Percentiles rank a stretch among this genome's conserved stretches.
phyloP scores from a whole-genome alignment of 2,329 filamentous ascomycete genomes.

The Mycosphaerelloides madeirae region DNA sequence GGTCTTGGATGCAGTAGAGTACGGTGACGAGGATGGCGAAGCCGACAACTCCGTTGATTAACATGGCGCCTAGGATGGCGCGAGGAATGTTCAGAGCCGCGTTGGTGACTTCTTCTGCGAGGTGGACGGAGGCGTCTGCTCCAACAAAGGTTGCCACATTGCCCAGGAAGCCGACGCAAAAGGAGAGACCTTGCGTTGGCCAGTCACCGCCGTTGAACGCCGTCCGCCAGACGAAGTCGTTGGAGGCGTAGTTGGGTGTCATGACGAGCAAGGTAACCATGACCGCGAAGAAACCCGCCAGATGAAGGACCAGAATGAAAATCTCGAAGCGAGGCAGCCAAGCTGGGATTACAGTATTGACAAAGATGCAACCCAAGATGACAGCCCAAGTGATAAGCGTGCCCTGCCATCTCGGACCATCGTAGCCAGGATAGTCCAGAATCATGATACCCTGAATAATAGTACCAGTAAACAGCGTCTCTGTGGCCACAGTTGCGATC shows the following conservation, averaged over 20 bases:
- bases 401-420: conserved; percentile 36
- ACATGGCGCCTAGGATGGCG: conserved; percentile 45
- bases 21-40: conserved; percentile 44
- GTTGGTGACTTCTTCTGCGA: conserved; percentile 49
- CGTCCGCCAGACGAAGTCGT: conserved; percentile 29
- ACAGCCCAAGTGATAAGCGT: conserved; percentile 40
- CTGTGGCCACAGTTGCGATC: conserved; percentile 41
- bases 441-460: conserved; percentile 40
- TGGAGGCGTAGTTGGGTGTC: conserved; percentile 23
- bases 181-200: conserved; percentile 32
- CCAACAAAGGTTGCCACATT: conserved; percentile 34
- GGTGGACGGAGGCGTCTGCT: conserved; percentile 43
- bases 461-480: conserved; percentile 39
- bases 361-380: conserved; percentile 37
- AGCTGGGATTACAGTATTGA: conserved; percentile 47
- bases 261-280: conserved; percentile 41
- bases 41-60: conserved; percentile 46
- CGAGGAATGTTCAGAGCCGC: conserved; percentile 45
- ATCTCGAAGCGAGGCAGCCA: conserved; percentile 40
- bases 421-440: conserved; percentile 36
- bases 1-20: conserved; percentile 41
- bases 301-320: conserved; percentile 41
- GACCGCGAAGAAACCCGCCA: conserved; percentile 52
- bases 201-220: conserved; percentile 30
- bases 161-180: conserved; percentile 33